These are phyloP conservation scores for Cladophialophora immunda DNA, from an alignment of 2,329 filamentous ascomycete genomes.

Conservation along the genomic window DNA sequence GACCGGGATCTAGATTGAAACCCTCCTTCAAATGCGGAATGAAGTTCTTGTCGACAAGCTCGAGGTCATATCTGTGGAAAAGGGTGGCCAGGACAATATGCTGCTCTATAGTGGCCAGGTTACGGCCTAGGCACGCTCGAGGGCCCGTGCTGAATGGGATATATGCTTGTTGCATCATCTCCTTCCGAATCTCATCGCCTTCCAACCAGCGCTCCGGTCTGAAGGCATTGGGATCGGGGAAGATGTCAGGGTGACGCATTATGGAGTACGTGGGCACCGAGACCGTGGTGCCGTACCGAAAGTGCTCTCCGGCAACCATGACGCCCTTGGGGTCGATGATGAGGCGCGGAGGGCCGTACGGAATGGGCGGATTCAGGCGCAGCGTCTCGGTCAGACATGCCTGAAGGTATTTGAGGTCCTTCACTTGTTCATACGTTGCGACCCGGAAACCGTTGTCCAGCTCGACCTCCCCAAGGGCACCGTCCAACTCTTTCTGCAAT, in stretches of 20 bases:
- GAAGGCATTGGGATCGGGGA: neutral
- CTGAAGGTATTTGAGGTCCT: slow-evolving; percentile 9
- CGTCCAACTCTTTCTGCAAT: too few relatives aligned
- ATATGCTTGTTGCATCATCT: neutral
- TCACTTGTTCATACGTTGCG: too few relatives aligned
- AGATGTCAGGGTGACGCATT: slow-evolving; percentile 6
- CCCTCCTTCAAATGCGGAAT: neutral
- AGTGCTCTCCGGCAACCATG: neutral
- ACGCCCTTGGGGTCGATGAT: neutral
- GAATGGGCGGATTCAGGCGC: neutral
- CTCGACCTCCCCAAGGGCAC: too few relatives aligned
- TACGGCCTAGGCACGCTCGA: slow-evolving; percentile 2
- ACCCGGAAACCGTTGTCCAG: too few relatives aligned
- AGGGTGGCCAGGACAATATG: neutral
- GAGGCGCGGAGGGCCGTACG: neutral
- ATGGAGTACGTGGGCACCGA: neutral
- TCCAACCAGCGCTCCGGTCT: slow-evolving; percentile 1
- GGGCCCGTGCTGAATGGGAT: neutral
- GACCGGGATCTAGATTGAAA: slow-evolving; percentile 1
- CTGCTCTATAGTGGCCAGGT: neutral
- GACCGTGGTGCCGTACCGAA: neutral
- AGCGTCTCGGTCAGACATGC: neutral
- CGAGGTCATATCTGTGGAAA: neutral
- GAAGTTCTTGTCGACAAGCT: neutral
- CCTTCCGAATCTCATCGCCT: neutral